Conservation (phyloP, 1,139 yeast species). For the Kurtzmaniella natalensis region DNA sequence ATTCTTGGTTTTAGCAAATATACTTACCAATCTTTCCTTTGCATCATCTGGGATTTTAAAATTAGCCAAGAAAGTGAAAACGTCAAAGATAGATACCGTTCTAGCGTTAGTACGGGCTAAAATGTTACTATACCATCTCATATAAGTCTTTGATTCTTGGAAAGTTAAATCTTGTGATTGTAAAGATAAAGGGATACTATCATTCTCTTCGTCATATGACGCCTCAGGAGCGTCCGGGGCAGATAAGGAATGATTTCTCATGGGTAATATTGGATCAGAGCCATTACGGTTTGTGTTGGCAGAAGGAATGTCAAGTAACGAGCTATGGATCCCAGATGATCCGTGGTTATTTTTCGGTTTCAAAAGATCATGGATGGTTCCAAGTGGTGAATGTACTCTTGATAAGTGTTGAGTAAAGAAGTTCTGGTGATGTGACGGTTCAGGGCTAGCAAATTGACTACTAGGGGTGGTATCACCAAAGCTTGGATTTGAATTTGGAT, state of each 20-base stretch:
- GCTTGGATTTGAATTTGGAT: too few species aligned
- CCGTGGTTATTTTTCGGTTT: too few species aligned
- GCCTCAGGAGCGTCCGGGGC: conserved; percentile 1
- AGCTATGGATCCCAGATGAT: conserved; percentile 4
- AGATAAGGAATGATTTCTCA: conserved; percentile 5
- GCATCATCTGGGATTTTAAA: conserved; percentile 46
- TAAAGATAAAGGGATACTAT: conserved; percentile 54
- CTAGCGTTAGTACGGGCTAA: conserved; percentile 53
- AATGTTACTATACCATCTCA: conserved; percentile 75
- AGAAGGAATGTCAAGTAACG: conserved; percentile 5
- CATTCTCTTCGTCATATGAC: conserved; percentile 11
- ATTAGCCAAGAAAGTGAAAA: conserved; percentile 58
- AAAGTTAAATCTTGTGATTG: conserved; percentile 57
- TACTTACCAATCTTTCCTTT: conserved; percentile 41
- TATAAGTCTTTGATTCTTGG: conserved; percentile 66
- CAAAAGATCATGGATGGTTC: too few species aligned
- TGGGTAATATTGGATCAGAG: conserved; percentile 5
- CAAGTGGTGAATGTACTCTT: too few species aligned
- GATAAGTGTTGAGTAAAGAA: neutral
- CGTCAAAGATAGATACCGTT: conserved; percentile 56
- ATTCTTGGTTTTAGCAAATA: conserved; percentile 47
- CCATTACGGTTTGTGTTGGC: conserved; percentile 1
- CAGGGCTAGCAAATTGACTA: too few species aligned
- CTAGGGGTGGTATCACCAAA: too few species aligned
- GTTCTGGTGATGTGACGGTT: too few species aligned